phyloP scores from a whole-genome alignment of 139 green algal genomes.

The Haematococcus lacustris region DNA sequence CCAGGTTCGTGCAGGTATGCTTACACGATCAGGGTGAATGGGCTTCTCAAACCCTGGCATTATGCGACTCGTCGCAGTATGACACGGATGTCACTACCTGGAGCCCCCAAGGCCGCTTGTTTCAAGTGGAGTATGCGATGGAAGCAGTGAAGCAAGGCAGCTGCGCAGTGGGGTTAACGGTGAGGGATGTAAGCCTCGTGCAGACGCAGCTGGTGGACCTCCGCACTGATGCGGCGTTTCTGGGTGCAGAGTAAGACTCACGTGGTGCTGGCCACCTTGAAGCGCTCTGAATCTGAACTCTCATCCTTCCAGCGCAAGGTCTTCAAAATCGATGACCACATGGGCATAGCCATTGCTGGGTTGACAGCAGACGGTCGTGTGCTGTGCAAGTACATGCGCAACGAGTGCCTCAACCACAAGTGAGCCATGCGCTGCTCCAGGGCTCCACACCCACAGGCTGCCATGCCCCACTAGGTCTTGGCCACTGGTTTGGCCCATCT shows the following conservation, averaged over 20 bases:
- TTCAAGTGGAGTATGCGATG: constrained; percentile 98
- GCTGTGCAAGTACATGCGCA: constrained; percentile 92
- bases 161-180: constrained; percentile 85
- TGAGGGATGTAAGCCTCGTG: too few relatives aligned
- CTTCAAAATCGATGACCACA: constrained; percentile 97
- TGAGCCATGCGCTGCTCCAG: constrained; percentile 16
- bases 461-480: too few relatives aligned
- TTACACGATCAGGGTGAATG: too few relatives aligned
- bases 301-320: constrained; percentile 86
- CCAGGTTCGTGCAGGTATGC: too few relatives aligned
- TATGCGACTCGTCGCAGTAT: too few relatives aligned
- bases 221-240: constrained; percentile 7
- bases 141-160: constrained; percentile 97
- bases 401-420: constrained; percentile 92
- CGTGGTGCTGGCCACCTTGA: constrained; percentile 87
- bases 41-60: too few relatives aligned
- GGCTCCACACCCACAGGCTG: too few relatives aligned
- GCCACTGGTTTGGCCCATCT: too few relatives aligned
- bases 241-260: constrained; percentile 77
- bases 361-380: constrained; percentile 91
- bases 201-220: neutral
- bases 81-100: constrained; percentile 95
- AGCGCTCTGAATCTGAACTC: constrained; percentile 82
- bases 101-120: constrained; percentile 88
- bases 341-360: constrained; percentile 92